Percentiles rank a stretch among this genome's conserved stretches.
Conservation (phyloP, 1,284 basidiomycete genomes). For the Puccinia triticina region DNA sequence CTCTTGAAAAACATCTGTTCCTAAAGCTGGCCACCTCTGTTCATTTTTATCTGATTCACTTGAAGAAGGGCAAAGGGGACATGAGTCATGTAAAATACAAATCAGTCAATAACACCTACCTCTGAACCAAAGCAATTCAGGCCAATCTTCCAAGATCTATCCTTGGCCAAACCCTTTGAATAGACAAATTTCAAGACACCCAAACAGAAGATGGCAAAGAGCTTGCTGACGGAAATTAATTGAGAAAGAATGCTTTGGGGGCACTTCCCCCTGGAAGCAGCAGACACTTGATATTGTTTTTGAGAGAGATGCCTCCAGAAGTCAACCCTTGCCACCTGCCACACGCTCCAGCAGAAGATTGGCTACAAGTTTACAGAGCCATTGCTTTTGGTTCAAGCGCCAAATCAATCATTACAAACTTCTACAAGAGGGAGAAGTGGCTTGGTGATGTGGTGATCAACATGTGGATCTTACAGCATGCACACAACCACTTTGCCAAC, state of each 20-base stretch:
- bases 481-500: conserved; percentile 70
- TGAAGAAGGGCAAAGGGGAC: conserved; percentile 77
- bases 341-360: conserved; percentile 67
- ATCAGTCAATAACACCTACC: conserved; percentile 70
- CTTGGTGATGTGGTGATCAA: conserved; percentile 81
- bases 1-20: conserved; percentile 60
- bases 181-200: conserved; percentile 68
- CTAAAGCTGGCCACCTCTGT: conserved; percentile 75
- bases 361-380: conserved; percentile 72
- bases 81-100: conserved; percentile 69
- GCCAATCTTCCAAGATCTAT: conserved; percentile 69
- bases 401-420: conserved; percentile 66
- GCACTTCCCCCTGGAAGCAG: conserved; percentile 60
- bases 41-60: conserved; percentile 72
- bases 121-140: conserved; percentile 70
- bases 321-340: conserved; percentile 60
- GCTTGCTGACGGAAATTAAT: conserved; percentile 58
- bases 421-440: conserved; percentile 81
- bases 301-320: neutral
- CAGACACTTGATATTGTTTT: conserved; percentile 43
- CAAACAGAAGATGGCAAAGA: conserved; percentile 60
- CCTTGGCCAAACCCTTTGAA: conserved; percentile 65
- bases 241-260: conserved; percentile 68
- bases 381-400: conserved; percentile 74
- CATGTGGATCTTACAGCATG: conserved; percentile 71